Evolutionary conservation across 768 basidiomycete genomes (phyloP).

Genomic region (Rhizopogon vesiculosus): DNA sequence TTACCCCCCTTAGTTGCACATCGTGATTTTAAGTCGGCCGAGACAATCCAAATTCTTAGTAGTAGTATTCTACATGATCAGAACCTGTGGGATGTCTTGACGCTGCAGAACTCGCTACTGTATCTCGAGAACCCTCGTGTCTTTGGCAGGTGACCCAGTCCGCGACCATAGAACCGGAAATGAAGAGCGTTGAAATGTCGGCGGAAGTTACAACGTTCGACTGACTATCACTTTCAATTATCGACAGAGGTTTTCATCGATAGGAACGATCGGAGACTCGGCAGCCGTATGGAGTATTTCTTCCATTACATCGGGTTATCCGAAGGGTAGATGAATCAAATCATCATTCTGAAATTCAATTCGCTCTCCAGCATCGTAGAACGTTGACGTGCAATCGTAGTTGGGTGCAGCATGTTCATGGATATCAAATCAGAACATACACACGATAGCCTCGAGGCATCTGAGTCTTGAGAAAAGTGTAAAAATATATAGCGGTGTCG

Average conservation of each 20-base stretch:
- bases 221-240: constrained; percentile 8
- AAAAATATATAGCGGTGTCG: constrained; percentile 8
- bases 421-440: not conserved
- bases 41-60: not conserved
- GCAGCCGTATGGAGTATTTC: constrained; percentile 6
- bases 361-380: not conserved
- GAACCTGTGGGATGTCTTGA: not conserved
- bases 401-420: constrained; percentile 1
- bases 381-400: not conserved
- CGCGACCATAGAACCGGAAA: constrained; percentile 2
- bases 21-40: not conserved
- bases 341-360: not conserved
- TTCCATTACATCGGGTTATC: not conserved
- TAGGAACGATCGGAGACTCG: constrained; percentile 9
- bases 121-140: constrained; percentile 5
- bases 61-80: not conserved
- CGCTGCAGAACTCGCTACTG: constrained; percentile 5
- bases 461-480: not conserved
- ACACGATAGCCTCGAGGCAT: constrained; percentile 20
- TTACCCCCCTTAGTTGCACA: not conserved
- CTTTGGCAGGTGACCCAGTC: constrained; percentile 5
- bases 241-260: constrained; percentile 14
- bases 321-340: not conserved
- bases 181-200: constrained; percentile 3
- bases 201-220: constrained; percentile 2